A percentile compares a stretch with the other conserved stretches of the same genome.
Conservation (phyloP, 495 filamentous ascomycete species). For the Parmelia sp. region DNA sequence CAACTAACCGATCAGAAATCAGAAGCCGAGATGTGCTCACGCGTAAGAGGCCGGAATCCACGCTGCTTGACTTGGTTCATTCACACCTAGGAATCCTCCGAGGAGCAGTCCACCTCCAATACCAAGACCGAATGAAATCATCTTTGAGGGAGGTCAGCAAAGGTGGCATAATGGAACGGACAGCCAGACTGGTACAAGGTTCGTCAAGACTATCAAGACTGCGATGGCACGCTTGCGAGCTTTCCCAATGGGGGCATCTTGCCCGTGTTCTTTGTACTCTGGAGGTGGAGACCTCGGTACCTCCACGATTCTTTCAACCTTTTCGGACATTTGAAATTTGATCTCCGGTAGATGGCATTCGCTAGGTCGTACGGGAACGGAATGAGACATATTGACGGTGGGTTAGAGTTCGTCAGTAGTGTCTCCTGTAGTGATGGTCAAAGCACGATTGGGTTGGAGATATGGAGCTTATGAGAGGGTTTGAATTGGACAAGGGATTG, state of each 20-base stretch:
- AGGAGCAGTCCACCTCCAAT: conserved; percentile 28
- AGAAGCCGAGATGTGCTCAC: conserved; percentile 33
- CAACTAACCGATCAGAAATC: background rate
- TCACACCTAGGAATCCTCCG: conserved; percentile 25
- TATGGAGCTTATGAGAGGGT: background rate
- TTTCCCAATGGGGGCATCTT: background rate
- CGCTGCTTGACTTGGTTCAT: conserved; percentile 22
- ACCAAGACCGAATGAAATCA: conserved; percentile 30
- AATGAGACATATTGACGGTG: background rate
- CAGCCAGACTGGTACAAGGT: background rate
- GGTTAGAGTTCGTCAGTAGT: background rate
- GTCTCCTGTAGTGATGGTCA: background rate
- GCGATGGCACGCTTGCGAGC: conserved; percentile 11
- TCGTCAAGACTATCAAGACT: conserved; percentile 1
- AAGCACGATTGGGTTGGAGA: background rate
- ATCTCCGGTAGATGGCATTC: background rate
- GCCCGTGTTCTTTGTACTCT: background rate
- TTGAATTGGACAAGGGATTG: background rate
- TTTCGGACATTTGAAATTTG: background rate
- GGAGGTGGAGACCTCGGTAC: background rate
- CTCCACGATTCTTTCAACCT: background rate
- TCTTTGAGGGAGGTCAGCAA: conserved; percentile 5
- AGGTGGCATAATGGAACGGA: background rate
- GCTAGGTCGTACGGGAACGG: background rate
- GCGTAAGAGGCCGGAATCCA: conserved; percentile 35